Evolutionary conservation across 208 protist species (phyloP), one percentile per base, ranked within the genome.

Genomic region (Balamuthia mandrillaris): DNA sequence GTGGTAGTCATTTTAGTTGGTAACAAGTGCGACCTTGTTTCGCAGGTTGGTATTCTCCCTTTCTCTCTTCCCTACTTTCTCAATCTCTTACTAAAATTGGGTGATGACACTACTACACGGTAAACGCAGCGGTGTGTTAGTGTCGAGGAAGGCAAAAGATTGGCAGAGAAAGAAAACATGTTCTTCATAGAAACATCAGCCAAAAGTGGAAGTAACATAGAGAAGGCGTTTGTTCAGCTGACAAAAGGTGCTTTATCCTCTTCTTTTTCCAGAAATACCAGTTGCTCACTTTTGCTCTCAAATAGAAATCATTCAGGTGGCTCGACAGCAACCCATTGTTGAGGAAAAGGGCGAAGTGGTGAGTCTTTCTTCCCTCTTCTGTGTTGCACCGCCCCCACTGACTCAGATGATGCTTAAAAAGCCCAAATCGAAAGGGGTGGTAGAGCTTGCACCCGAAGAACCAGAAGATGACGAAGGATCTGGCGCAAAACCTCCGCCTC

Each of bases 1-100:
- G 97, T 99, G 84, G 95, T 97, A 3, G 98, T 99, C 82, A 98
- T 98, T 95, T 93, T 99, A 1, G 97, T 99, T 72, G 98, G 98
- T 45, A 99, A 99, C 93, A 99, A 99, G 88, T 96, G 95, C 79
- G 98, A 99, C 87, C 84, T 99, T 1, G 95, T 14, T 24, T 35
- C 42, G 14, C 42, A 72, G 24, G 63, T 72, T 51, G 5, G 33
- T 41, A 2, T n/a, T 33, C n/a, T 7, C 21, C 63, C 49, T 41
- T 72, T 9, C 18, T 4, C 60, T 68, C 6, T 16, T 72, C 18
- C 10, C 7, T 9, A 10, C 7, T 63, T 35, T 31, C 24, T 21
- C 18, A 9, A 18, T 7, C 16, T 72, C 21, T n/a, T 72, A 37
- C 31, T 21, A 18, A 47, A 18, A 18, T 3, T 0, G n/a, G n/a